A percentile compares a stretch with the other conserved stretches of the same genome.
These are phyloP conservation scores for Solanum hybrid DNA, from an alignment of 305 asterid genomes.

Conservation along the genomic window DNA sequence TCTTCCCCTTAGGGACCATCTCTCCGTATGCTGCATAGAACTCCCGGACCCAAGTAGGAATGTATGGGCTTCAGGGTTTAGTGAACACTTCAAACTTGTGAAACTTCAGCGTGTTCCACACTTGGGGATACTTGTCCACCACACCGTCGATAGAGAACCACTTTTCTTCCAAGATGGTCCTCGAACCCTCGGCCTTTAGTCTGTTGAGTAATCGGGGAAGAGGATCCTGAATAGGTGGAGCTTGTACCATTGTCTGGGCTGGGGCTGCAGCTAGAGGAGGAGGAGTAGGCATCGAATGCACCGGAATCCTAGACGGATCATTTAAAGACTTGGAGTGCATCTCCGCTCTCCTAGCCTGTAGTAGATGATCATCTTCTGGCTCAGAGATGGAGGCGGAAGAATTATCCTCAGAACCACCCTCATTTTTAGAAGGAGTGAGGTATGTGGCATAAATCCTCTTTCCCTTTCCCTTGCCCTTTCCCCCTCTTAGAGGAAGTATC, in stretches of 20 bases:
- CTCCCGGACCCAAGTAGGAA: neutral
- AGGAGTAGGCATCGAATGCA: neutral
- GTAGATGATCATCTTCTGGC: neutral
- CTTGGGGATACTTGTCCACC: neutral
- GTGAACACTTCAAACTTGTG: neutral
- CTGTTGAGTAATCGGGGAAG: neutral
- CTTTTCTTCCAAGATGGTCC: neutral
- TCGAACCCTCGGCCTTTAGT: neutral
- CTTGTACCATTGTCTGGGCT: neutral
- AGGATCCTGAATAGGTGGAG: neutral
- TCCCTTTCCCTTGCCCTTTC: too few relatives aligned
- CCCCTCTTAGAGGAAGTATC: too few relatives aligned
- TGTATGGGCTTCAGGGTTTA: neutral
- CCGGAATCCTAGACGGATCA: neutral
- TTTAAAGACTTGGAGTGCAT: neutral
- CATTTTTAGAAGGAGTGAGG: too few relatives aligned
- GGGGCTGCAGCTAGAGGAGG: neutral
- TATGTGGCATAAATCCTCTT: too few relatives aligned
- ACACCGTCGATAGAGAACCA: neutral
- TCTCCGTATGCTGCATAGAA: neutral
- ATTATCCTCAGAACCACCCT: neutral
- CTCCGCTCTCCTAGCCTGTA: neutral
- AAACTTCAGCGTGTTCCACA: neutral
- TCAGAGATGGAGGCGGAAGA: neutral
- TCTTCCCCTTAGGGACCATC: too few relatives aligned